phyloP scores from a whole-genome alignment of 2,329 filamentous ascomycete genomes.

The Epichloe scottii region DNA sequence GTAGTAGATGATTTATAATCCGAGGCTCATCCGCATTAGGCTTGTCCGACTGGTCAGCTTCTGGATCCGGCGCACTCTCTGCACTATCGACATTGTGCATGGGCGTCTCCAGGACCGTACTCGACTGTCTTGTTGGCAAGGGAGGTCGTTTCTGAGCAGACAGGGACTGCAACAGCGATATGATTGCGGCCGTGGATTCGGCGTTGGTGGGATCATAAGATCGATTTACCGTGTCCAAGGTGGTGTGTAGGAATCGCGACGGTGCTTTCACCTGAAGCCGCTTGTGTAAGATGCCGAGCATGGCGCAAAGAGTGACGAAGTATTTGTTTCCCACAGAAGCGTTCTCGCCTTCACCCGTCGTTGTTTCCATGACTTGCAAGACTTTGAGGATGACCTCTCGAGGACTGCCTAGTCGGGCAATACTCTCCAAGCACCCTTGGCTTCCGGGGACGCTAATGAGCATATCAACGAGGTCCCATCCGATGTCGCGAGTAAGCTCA shows the following conservation, averaged over 20 bases:
- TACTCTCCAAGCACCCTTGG: constrained; percentile 59
- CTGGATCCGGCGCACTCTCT: constrained; percentile 49
- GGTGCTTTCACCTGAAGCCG: constrained; percentile 67
- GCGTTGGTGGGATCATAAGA: constrained; percentile 52
- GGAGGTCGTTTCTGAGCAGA: constrained; percentile 54
- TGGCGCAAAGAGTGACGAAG: constrained; percentile 57
- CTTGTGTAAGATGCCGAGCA: constrained; percentile 60
- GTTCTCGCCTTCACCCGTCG: constrained; percentile 24
- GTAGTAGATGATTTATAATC: constrained; percentile 52
- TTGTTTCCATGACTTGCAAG: constrained; percentile 55
- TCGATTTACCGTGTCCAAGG: constrained; percentile 58
- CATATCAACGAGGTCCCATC: constrained; percentile 72
- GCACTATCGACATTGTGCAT: constrained; percentile 41
- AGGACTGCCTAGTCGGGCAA: constrained; percentile 67
- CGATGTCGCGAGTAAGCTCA: constrained; percentile 60
- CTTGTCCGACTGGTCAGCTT: constrained; percentile 28
- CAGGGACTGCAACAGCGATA: constrained; percentile 58
- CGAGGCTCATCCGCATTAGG: constrained; percentile 42
- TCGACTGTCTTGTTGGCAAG: constrained; percentile 46
- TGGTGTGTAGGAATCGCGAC: constrained; percentile 65
- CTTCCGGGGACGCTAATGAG: constrained; percentile 55
- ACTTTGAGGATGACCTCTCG: constrained; percentile 73
- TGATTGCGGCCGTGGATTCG: constrained; percentile 56
- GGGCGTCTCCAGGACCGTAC: constrained; percentile 40
- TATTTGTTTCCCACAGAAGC: constrained; percentile 29